Base-by-base conservation (phyloP, 495 filamentous ascomycete species). In the Zalerion maritima region DNA sequence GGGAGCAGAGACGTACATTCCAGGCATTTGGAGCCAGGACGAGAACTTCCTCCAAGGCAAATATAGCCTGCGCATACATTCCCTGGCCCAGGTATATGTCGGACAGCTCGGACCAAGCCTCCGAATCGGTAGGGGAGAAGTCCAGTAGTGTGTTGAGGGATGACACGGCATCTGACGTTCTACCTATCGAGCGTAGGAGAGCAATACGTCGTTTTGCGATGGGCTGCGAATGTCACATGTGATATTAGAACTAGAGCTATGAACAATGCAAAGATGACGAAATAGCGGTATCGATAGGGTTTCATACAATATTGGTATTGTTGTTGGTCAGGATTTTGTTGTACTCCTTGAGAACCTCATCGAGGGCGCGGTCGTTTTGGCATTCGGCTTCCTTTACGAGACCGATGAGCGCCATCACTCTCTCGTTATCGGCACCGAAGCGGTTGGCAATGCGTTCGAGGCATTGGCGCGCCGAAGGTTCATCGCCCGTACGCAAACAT, bases 91-190 rank as follows among this genome's bases (percentile, higher is more conserved):
- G 57, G 49, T 97, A 96, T 18, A 94, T 53, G 40, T 87, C 80
- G 18, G 81, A 67, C 40, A 97, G 63, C 58, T 97, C 89, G 29
- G 82, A 74, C 89, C 89, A 97, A 11, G 82, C 76, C 51, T 97
- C 89, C 7, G 77, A 75, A 58, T 96, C 91, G 5, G 81, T 94
- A 4, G 89, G 87, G 6, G 78, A 77, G 34, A 76, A 69, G 36
- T 85, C 75, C 23, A 97, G 64, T 17, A 94, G 60, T 34, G 75
- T 61, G 35, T 74, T 69, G 23, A 94, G 56, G 21, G 72, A 70
- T 29, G 71, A 59, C 26, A 82, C 79, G 8, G 89, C 82, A 34
- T 92, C 82, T 6, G 67, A 45, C 2, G 64, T 52, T 33, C 71
- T 67, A 13, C 68, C 69, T 38, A 92, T 61, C 17, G 78, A 79